phyloP scores from a whole-genome alignment of 1,284 basidiomycete species.

The Ustilago curta region DNA sequence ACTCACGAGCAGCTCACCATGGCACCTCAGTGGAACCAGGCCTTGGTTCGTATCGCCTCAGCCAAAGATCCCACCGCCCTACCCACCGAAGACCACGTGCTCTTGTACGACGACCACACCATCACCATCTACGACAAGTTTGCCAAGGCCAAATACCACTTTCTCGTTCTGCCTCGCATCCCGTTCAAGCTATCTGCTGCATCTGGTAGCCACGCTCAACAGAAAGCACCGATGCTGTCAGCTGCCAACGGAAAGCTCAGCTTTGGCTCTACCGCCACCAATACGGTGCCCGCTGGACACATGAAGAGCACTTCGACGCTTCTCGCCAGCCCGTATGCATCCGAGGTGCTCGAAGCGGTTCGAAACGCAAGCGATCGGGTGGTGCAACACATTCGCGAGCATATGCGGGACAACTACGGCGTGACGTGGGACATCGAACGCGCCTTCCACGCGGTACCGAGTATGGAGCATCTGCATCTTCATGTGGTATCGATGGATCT shows the following conservation, averaged over 20 bases:
- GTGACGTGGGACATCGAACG: conserved; percentile 52
- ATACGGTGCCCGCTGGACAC: conserved; percentile 47
- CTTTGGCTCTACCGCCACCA: conserved; percentile 34
- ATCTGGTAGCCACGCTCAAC: neutral
- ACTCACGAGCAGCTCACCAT: conserved; percentile 6
- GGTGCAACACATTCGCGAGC: conserved; percentile 76
- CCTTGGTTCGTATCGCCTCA: conserved; percentile 39
- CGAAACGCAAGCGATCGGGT: conserved; percentile 42
- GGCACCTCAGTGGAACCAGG: conserved; percentile 32
- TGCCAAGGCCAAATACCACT: conserved; percentile 75
- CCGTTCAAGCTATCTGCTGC: conserved; percentile 25
- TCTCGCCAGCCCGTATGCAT: conserved; percentile 54
- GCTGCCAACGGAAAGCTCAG: conserved; percentile 47
- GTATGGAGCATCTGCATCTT: conserved; percentile 71
- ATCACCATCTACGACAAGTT: conserved; percentile 85
- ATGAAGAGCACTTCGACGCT: conserved; percentile 48
- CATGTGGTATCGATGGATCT: conserved; percentile 81
- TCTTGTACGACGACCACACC: conserved; percentile 75
- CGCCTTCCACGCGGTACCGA: conserved; percentile 87
- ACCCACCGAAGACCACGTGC: conserved; percentile 72
- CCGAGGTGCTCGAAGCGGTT: conserved; percentile 46
- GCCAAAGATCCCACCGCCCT: conserved; percentile 24
- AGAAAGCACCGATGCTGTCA: conserved; percentile 15
- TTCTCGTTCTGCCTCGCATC: conserved; percentile 52
- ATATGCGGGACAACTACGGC: conserved; percentile 77